phyloP scores from a whole-genome alignment of 805 yeast species.

The Zygoascus ofunaensis region DNA sequence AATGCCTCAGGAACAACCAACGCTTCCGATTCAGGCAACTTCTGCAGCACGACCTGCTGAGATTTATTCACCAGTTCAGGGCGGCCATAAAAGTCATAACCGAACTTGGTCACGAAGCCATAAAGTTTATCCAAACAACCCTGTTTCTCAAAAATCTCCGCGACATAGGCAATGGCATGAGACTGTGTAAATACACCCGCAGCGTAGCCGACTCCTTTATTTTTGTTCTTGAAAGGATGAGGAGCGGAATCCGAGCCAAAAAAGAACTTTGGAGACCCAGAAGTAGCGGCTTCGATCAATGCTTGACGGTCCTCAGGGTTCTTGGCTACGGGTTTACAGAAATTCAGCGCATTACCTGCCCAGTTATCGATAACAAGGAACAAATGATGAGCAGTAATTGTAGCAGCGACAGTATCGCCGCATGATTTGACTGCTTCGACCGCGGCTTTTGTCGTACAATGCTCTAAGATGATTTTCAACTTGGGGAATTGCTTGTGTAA shows the following conservation, averaged over 20 bases:
- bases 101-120: conserved; percentile 68
- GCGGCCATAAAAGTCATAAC: conserved; percentile 55
- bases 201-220: conserved; percentile 73
- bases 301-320: conserved; percentile 77
- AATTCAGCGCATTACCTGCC: conserved; percentile 94
- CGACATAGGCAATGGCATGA: conserved; percentile 70
- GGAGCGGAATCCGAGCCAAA: conserved; percentile 99
- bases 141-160: conserved; percentile 68
- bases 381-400: conserved; percentile 93
- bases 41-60: conserved; percentile 40
- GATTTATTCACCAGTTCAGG: conserved; percentile 38
- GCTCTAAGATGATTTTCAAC: conserved; percentile 81
- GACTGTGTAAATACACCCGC: conserved; percentile 98
- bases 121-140: conserved; percentile 57
- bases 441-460: conserved; percentile 89
- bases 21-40: conserved; percentile 23
- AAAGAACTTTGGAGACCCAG: conserved; percentile 87
- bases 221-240: conserved; percentile 74
- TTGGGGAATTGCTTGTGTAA: conserved; percentile 78
- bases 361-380: conserved; percentile 83
- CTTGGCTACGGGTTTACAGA: conserved; percentile 97
- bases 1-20: conserved; percentile 52
- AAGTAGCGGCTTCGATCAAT: conserved; percentile 75
- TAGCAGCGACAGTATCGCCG: conserved; percentile 74
- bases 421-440: conserved; percentile 64